Evolutionary conservation across 805 yeast species (phyloP).

Genomic region (Yamadazyma philogaea): DNA sequence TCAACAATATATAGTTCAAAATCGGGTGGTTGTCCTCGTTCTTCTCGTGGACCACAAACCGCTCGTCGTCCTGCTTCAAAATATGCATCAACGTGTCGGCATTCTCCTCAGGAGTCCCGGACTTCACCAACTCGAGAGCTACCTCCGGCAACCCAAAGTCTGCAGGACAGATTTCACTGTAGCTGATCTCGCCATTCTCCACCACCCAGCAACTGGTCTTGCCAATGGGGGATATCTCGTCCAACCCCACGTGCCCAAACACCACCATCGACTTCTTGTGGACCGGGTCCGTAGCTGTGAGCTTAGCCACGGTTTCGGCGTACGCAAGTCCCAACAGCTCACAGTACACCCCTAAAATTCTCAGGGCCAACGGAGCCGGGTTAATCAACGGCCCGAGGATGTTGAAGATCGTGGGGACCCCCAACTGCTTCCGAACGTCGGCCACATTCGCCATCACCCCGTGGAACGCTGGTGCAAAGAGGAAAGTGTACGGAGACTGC

Average conservation of each 20-base stretch:
- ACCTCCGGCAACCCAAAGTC: conserved; percentile 84
- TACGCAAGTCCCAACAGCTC: conserved; percentile 76
- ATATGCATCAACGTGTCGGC: conserved; percentile 54
- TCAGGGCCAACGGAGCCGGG: conserved; percentile 77
- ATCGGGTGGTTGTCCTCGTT: conserved; percentile 49
- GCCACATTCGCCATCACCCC: conserved; percentile 87
- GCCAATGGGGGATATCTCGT: conserved; percentile 92
- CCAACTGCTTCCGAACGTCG: conserved; percentile 68
- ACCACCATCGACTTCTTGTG: conserved; percentile 74
- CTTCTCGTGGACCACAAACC: conserved; percentile 41
- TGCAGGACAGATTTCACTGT: conserved; percentile 54
- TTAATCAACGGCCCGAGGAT: conserved; percentile 90
- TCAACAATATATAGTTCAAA: conserved; percentile 86
- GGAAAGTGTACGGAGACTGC: conserved; percentile 55
- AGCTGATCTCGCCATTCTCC: conserved; percentile 41
- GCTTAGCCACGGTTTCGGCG: conserved; percentile 71
- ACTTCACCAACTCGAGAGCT: conserved; percentile 59
- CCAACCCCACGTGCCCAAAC: conserved; percentile 88
- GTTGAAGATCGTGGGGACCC: conserved; percentile 92
- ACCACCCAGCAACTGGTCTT: conserved; percentile 77
- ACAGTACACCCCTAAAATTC: conserved; percentile 88
- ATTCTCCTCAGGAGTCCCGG: conserved; percentile 86
- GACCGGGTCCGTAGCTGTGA: conserved; percentile 50
- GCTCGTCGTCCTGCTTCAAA: conserved; percentile 43
- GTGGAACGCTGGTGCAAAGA: conserved; percentile 94